These are phyloP conservation scores for Scleroderma bovista DNA, from an alignment of 768 basidiomycete genomes.

Conservation along the genomic window DNA sequence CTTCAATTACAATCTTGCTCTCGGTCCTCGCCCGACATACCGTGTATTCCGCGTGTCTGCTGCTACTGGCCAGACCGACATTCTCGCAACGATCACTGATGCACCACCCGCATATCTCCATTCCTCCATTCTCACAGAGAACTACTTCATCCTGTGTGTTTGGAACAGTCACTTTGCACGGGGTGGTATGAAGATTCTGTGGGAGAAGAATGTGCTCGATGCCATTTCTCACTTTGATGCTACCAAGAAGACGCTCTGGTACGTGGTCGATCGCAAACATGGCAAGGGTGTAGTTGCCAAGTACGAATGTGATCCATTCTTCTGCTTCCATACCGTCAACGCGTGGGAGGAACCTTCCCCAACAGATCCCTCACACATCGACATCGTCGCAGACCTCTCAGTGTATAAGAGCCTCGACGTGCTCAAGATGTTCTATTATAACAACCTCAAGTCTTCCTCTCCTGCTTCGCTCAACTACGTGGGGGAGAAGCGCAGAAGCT, in stretches of 20 bases:
- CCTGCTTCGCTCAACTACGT: slow-evolving; percentile 20
- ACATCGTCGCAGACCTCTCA: slow-evolving; percentile 33
- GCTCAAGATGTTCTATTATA: slow-evolving; percentile 28
- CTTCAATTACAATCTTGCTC: slow-evolving; percentile 30
- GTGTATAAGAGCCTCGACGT: slow-evolving; percentile 29
- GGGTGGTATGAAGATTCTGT: slow-evolving; percentile 24
- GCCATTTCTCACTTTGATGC: slow-evolving; percentile 29
- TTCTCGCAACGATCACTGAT: slow-evolving; percentile 33
- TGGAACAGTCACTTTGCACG: slow-evolving; percentile 29
- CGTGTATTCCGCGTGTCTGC: slow-evolving; percentile 32
- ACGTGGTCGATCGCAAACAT: slow-evolving; percentile 32
- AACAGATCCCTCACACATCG: slow-evolving; percentile 20
- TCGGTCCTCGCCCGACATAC: slow-evolving; percentile 26
- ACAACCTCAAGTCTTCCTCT: slow-evolving; percentile 23
- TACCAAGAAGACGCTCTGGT: slow-evolving; percentile 28
- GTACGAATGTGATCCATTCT: slow-evolving; percentile 34
- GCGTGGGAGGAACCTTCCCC: slow-evolving; percentile 30
- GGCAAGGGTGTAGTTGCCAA: slow-evolving; percentile 33
- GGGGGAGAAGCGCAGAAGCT: slow-evolving; percentile 14
- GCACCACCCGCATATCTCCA: slow-evolving; percentile 36
- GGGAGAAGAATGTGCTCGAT: slow-evolving; percentile 31
- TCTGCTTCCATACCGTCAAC: slow-evolving; percentile 37
- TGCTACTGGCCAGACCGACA: slow-evolving; percentile 25
- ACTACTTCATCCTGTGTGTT: slow-evolving; percentile 32
- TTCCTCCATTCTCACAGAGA: slow-evolving; percentile 32